Percentiles rank a stretch among this genome's conserved stretches.
phyloP scores from a whole-genome alignment of 176 grass and related monocot genomes.

The Phragmites australis region DNA sequence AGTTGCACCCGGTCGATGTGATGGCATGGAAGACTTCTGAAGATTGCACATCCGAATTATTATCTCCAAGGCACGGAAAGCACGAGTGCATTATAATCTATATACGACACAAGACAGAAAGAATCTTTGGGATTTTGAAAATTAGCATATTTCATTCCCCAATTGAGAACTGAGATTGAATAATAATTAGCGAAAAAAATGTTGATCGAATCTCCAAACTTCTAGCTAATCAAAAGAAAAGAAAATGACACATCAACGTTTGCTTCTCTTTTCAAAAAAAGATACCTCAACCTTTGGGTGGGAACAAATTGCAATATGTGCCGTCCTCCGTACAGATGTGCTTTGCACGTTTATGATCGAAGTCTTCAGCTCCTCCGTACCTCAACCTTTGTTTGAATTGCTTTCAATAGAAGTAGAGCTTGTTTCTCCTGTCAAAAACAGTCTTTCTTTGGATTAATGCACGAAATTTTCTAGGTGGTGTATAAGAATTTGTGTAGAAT shows the following conservation, averaged over 20 bases:
- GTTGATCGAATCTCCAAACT: conserved; percentile 29
- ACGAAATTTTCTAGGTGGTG: too few species aligned
- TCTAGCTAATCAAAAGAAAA: background rate
- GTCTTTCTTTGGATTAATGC: too few species aligned
- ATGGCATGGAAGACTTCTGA: background rate
- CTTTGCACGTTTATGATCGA: background rate
- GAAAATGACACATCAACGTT: background rate
- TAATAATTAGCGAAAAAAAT: background rate
- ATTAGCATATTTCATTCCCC: background rate
- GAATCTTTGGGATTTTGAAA: conserved; percentile 25
- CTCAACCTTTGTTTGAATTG: background rate
- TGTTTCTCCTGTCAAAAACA: too few species aligned
- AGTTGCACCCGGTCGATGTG: conserved; percentile 1
- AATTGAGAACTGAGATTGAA: background rate
- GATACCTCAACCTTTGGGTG: background rate
- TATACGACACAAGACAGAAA: background rate
- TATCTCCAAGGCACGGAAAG: background rate
- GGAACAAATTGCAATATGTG: background rate
- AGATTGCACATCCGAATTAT: background rate
- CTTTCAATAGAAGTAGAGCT: too few species aligned
- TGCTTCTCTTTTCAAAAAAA: too few species aligned
- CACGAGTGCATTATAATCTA: background rate
- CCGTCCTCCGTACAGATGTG: background rate
- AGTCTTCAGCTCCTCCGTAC: background rate
- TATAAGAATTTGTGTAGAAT: too few species aligned